These are phyloP conservation scores for Sporothrix mexicana DNA, from an alignment of 2,329 filamentous ascomycete genomes.

Conservation along the genomic window DNA sequence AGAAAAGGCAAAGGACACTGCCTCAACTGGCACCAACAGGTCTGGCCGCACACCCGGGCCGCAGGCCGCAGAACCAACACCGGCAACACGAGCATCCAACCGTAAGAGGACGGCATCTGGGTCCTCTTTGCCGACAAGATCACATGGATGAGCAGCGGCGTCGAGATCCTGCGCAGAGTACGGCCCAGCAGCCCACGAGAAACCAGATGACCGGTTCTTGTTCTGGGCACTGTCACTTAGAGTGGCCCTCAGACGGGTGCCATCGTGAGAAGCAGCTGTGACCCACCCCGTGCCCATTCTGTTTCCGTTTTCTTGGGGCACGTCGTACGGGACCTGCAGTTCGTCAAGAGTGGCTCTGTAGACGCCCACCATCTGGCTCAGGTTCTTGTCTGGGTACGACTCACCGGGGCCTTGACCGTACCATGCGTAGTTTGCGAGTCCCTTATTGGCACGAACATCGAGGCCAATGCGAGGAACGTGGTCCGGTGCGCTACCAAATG, in stretches of 20 bases:
- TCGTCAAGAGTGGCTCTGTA: conserved; percentile 53
- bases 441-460: conserved; percentile 56
- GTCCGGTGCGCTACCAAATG: conserved; percentile 56
- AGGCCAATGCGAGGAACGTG: conserved; percentile 68
- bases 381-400: conserved; percentile 67
- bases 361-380: conserved; percentile 59
- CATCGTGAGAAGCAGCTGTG: background rate
- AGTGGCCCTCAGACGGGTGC: background rate
- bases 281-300: conserved; percentile 66
- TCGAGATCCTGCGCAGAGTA: conserved; percentile 61
- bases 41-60: conserved; percentile 56
- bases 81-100: conserved; percentile 55
- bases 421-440: conserved; percentile 60
- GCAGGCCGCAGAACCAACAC: conserved; percentile 57
- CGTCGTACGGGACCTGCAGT: conserved; percentile 66
- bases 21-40: conserved; percentile 50
- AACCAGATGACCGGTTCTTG: conserved; percentile 40
- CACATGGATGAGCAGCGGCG: conserved; percentile 66
- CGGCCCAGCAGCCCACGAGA: conserved; percentile 63
- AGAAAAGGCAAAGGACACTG: conserved; percentile 51
- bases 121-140: conserved; percentile 58
- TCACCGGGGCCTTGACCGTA: conserved; percentile 69
- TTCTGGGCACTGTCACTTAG: background rate
- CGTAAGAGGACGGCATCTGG: conserved; percentile 50
- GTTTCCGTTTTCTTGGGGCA: conserved; percentile 72